Evolutionary conservation across 495 filamentous ascomycete genomes (phyloP).

Genomic region (Oleoguttula mirabilis): DNA sequence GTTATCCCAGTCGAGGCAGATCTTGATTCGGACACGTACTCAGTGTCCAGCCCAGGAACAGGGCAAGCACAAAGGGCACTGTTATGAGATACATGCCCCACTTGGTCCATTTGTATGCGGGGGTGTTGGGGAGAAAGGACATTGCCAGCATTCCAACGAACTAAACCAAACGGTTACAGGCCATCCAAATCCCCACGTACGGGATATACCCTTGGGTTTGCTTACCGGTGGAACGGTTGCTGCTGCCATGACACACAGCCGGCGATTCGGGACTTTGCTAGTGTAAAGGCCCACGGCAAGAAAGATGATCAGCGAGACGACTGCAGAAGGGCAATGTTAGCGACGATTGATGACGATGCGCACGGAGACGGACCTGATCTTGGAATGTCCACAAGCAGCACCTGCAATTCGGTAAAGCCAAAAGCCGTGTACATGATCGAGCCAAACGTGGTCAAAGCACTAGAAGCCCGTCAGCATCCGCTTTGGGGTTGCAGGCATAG

Average conservation of each 20-base stretch:
- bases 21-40: neutral
- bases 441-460: neutral
- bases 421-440: neutral
- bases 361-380: neutral
- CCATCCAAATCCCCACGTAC: no score
- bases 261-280: neutral
- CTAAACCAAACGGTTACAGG: no score
- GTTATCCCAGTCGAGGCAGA: neutral
- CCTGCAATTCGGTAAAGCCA: neutral
- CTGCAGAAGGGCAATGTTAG: neutral
- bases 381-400: neutral
- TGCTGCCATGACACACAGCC: conserved; percentile 23
- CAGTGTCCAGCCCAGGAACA: conserved; percentile 10
- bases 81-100: neutral
- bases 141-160: conserved; percentile 16
- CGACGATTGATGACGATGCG: neutral
- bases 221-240: conserved; percentile 25
- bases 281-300: neutral
- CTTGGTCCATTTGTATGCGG: neutral
- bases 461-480: neutral
- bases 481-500: neutral
- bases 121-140: neutral
- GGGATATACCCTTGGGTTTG: no score
- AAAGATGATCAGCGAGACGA: neutral
- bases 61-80: neutral